phyloP scores from a whole-genome alignment of 2,329 filamentous ascomycete species.

The Immersiporthe knoxdaviesiana region DNA sequence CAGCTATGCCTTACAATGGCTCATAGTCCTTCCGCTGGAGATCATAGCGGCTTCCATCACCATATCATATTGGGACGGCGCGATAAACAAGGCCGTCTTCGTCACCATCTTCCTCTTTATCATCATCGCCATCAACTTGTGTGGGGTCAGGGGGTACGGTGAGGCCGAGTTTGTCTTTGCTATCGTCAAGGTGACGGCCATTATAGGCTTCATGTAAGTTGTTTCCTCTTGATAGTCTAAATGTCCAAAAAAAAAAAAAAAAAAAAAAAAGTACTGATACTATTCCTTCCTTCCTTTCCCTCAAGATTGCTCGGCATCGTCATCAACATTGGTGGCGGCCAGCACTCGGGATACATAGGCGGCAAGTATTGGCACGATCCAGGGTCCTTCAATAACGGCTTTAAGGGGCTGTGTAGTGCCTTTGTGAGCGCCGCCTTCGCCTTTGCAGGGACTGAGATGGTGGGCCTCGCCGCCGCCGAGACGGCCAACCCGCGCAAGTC shows the following conservation, averaged over 20 bases:
- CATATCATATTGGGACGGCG: conserved; percentile 75
- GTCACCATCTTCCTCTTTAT: conserved; percentile 78
- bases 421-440: conserved; percentile 78
- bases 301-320: conserved; percentile 79
- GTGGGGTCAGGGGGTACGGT: conserved; percentile 85
- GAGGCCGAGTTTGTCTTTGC: conserved; percentile 90
- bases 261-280: conserved; percentile 29
- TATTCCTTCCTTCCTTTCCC: conserved; percentile 30
- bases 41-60: conserved; percentile 87
- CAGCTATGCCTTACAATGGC: conserved; percentile 86
- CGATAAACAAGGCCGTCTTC: conserved; percentile 71
- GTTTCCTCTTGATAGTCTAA: conserved; percentile 15
- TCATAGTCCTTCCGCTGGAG: conserved; percentile 80
- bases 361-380: conserved; percentile 76
- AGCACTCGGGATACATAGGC: conserved; percentile 76
- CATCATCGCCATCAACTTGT: conserved; percentile 83
- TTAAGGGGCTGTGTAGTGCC: conserved; percentile 79
- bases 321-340: conserved; percentile 80
- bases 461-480: conserved; percentile 77
- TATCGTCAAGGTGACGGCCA: conserved; percentile 81
- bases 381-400: conserved; percentile 83
- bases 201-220: conserved; percentile 84
- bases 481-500: conserved; percentile 80
- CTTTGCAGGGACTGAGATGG: conserved; percentile 76
- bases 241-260: no score